Conservation (phyloP, 805 yeast species). For the Osmozyma mogii region DNA sequence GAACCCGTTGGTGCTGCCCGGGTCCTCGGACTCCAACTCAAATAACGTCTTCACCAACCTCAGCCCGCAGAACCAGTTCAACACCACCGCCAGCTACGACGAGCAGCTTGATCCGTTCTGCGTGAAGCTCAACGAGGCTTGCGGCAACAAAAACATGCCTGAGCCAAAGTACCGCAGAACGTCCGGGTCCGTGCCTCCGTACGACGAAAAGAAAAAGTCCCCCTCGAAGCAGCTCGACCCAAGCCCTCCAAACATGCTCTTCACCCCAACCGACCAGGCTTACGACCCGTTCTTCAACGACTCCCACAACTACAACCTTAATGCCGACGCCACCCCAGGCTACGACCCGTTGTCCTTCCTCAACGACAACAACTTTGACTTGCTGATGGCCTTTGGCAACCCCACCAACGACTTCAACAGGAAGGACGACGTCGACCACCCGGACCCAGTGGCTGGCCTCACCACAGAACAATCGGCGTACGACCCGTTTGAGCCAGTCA, state of each 20-base stretch:
- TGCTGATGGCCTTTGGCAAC: conserved; percentile 41
- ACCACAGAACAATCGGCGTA: conserved; percentile 50
- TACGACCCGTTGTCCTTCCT: conserved; percentile 41
- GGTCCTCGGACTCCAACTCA: conserved; percentile 13
- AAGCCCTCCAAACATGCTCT: conserved; percentile 1
- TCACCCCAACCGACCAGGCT: conserved; percentile 12
- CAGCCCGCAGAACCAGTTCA: conserved; percentile 9
- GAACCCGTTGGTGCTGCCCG: conserved; percentile 26
- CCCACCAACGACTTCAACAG: conserved; percentile 8
- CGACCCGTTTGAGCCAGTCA: conserved; percentile 38
- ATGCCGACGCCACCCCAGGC: conserved; percentile 3
- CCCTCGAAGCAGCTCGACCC: conserved; percentile 13
- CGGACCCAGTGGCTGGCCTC: conserved; percentile 34
- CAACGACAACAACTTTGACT: conserved; percentile 44
- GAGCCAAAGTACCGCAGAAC: conserved; percentile 40
- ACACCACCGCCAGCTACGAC: conserved; percentile 35
- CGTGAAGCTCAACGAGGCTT: conserved; percentile 64
- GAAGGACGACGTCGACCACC: conserved; percentile 7
- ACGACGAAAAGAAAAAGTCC: conserved; percentile 8
- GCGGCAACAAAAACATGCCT: conserved; percentile 70
- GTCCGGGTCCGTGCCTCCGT: conserved; percentile 5
- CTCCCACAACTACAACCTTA: conserved; percentile 4
- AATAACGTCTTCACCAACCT: conserved; percentile 8
- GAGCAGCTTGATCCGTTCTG: conserved; percentile 75
- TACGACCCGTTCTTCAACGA: conserved; percentile 13